Evolutionary conservation across 2,329 filamentous ascomycete species (phyloP), one percentile per base, ranked within the genome.

Genomic region (Phaeosphaeria sp.): DNA sequence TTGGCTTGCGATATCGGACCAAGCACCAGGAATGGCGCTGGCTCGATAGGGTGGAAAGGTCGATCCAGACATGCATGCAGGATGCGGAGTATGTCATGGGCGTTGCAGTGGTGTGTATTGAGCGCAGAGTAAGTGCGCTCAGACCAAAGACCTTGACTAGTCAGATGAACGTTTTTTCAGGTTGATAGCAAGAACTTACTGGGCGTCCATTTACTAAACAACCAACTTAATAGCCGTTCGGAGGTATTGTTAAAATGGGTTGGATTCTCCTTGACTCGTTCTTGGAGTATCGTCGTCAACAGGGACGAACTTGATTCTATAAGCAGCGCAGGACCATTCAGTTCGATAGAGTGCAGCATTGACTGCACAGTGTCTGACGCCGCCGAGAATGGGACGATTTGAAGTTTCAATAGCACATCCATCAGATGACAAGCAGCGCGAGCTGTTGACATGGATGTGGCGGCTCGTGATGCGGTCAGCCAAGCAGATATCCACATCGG

Each of bases 131-230:
- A 91, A 4, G 82, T 79, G 54, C 85, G 80, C 68, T 96, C 92
- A 18, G 81, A 78, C 61, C 83, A 79, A 2, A 77, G 78, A 66
- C 76, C 76, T 79, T 30, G 15, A 42, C 17, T 36, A n/a, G 53
- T 73, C 22, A 74, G 58, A 50, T 56, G 49, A 20, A 5, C 15
- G n/a, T 8, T 20, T 2, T 1, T n/a, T n/a, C 1, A 30, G n/a
- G 1, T 11, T 13, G 3, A 17, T 4, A 43, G 27, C n/a, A 76
- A 40, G 33, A 20, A 76, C 85, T 74, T 81, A 94, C 91, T 88
- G 63, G 93, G 90, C 64, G 88, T 88, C 93, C 94, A 99, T 68
- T 86, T 89, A 33, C 88, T 85, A 66, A 93, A 88, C 1, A 95
- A 76, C 95, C 95, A 99, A 66, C 88, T 84, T 55, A 95, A 86